Evolutionary conservation across 345 rosid genomes (phyloP).

Genomic region (Turritis glabra): DNA sequence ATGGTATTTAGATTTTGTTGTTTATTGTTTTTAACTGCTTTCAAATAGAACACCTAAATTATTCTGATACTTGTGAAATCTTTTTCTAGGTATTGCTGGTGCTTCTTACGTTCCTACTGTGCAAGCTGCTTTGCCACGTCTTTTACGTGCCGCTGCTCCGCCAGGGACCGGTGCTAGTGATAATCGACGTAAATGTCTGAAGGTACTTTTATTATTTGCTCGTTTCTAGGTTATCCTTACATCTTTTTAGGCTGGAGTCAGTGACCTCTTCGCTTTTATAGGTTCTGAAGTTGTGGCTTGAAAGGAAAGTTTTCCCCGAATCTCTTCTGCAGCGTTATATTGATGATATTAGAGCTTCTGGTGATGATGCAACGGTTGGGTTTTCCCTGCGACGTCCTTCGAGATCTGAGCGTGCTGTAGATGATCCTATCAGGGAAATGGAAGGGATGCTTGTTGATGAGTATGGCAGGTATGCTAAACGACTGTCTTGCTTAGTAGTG

Average conservation of each 20-base stretch:
- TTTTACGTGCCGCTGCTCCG: conserved; percentile 95
- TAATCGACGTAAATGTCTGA: conserved; percentile 96
- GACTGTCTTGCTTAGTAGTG: neutral
- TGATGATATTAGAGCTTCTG: conserved; percentile 84
- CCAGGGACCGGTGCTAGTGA: conserved; percentile 83
- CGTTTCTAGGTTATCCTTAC: neutral
- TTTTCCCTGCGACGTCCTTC: conserved; percentile 80
- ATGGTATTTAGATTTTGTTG: neutral
- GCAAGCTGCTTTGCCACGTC: conserved; percentile 95
- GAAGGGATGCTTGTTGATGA: conserved; percentile 99
- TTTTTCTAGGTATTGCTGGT: conserved; percentile 77
- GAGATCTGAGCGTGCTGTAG: conserved; percentile 90
- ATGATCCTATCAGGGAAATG: conserved; percentile 98
- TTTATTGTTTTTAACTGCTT: neutral
- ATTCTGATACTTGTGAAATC: conserved; percentile 16
- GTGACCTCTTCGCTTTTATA: conserved; percentile 42
- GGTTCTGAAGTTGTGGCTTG: conserved; percentile 91
- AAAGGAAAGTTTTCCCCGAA: conserved; percentile 88
- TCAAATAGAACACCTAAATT: conserved; percentile 1
- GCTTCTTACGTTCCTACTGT: conserved; percentile 88
- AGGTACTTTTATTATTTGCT: conserved; percentile 51
- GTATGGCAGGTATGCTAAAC: conserved; percentile 81
- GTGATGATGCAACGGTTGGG: conserved; percentile 64
- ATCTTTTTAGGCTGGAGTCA: conserved; percentile 23
- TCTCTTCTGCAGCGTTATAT: conserved; percentile 69